Conservation (phyloP, 768 basidiomycete species). For the Zangia roseola region DNA sequence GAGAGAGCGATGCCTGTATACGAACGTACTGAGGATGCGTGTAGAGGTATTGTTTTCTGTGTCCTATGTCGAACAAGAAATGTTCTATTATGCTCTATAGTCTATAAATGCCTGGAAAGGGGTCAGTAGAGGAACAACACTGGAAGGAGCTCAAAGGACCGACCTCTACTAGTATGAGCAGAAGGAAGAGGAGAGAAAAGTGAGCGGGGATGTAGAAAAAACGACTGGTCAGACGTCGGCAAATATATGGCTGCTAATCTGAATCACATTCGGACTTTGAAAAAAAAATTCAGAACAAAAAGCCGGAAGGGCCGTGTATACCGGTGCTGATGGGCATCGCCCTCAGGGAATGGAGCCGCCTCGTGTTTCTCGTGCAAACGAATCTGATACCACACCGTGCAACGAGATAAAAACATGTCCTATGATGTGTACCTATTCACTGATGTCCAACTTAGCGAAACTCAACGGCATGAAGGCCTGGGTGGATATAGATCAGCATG, state of each 20-base stretch:
- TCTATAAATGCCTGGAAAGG: slow-evolving; percentile 37
- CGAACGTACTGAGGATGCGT: slow-evolving; percentile 42
- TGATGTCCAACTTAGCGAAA: slow-evolving; percentile 43
- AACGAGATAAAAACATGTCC: slow-evolving; percentile 16
- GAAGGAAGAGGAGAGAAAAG: slow-evolving; percentile 26
- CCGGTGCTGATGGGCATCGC: neutral
- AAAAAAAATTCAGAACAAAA: slow-evolving; percentile 18
- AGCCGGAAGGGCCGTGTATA: neutral
- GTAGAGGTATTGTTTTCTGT: slow-evolving; percentile 37
- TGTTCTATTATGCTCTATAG: slow-evolving; percentile 57
- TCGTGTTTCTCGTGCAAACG: slow-evolving; percentile 12
- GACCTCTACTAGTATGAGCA: slow-evolving; percentile 38
- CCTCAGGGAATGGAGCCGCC: slow-evolving; percentile 10
- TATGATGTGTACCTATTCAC: slow-evolving; percentile 24
- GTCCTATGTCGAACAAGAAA: slow-evolving; percentile 53
- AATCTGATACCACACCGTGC: slow-evolving; percentile 16
- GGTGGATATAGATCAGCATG: slow-evolving; percentile 26
- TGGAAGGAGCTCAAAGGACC: slow-evolving; percentile 3
- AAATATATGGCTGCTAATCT: slow-evolving; percentile 17
- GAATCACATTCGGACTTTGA: slow-evolving; percentile 33
- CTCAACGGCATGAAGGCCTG: slow-evolving; percentile 50
- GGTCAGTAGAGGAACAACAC: neutral
- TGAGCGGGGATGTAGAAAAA: slow-evolving; percentile 32
- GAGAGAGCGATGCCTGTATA: neutral
- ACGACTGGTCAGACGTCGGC: neutral